Conservation (phyloP, 78 protist species). For the Acrasis kona region DNA sequence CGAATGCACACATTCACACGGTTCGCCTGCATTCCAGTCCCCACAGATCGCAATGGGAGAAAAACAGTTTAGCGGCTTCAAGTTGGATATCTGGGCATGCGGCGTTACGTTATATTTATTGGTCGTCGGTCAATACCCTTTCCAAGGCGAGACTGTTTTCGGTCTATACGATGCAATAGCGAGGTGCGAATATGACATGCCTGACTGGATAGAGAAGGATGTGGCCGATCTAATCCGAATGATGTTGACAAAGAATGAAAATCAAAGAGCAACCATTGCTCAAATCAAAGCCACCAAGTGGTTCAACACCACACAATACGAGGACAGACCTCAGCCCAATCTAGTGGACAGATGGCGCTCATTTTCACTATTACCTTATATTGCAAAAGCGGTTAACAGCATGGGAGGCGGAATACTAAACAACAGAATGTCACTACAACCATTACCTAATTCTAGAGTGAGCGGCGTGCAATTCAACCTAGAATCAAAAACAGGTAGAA, state of each 20-base stretch:
- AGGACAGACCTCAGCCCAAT: background rate
- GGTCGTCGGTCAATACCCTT: background rate
- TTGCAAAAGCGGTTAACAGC: background rate
- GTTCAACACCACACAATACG: background rate
- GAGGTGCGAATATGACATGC: background rate
- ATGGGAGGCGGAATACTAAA: too few species aligned
- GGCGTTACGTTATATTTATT: slow-evolving; percentile 21
- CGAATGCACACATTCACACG: slow-evolving; percentile 35
- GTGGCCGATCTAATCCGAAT: background rate
- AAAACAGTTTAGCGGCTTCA: slow-evolving; percentile 15
- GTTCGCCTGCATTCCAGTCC: slow-evolving; percentile 68
- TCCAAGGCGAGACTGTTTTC: background rate
- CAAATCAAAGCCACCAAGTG: background rate
- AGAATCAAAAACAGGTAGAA: too few species aligned
- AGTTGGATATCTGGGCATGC: slow-evolving; percentile 43
- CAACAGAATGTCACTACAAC: too few species aligned
- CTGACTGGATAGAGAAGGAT: background rate
- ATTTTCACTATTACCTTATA: background rate
- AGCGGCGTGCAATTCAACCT: too few species aligned
- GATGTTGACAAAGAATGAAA: background rate
- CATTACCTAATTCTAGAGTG: too few species aligned
- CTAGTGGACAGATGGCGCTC: background rate
- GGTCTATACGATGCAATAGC: background rate
- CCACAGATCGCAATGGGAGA: slow-evolving; percentile 47
- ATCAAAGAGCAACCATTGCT: background rate